Evolutionary conservation across 495 filamentous ascomycete species (phyloP).

Genomic region (Lophium mytilinum): DNA sequence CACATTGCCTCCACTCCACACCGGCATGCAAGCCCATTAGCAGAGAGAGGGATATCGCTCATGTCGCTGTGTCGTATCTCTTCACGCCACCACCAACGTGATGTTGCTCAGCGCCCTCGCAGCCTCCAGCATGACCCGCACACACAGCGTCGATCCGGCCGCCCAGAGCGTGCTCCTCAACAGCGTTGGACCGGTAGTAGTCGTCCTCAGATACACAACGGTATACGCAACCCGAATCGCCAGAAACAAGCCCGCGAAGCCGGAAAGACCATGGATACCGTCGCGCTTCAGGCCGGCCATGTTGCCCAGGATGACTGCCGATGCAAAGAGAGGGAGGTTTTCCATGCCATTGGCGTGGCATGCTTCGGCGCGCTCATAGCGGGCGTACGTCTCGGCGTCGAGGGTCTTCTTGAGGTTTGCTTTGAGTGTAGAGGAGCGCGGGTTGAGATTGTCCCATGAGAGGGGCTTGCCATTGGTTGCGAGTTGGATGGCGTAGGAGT

Average conservation of each 20-base stretch:
- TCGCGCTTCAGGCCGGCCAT: constrained; percentile 29
- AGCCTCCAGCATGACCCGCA: constrained; percentile 11
- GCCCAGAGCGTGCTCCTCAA: constrained; percentile 12
- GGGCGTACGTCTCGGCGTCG: constrained; percentile 21
- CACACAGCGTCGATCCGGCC: constrained; percentile 2
- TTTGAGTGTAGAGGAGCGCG: constrained; percentile 24
- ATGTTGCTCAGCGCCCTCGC: constrained; percentile 12
- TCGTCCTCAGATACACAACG: constrained; percentile 26
- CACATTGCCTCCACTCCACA: no score
- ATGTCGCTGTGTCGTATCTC: no score
- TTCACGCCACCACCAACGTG: neutral
- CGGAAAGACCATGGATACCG: constrained; percentile 3
- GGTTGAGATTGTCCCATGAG: constrained; percentile 33
- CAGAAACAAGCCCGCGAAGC: constrained; percentile 26
- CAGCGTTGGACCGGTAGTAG: constrained; percentile 13
- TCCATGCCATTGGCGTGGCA: constrained; percentile 41
- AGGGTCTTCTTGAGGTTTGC: constrained; percentile 24
- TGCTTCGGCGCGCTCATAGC: constrained; percentile 34
- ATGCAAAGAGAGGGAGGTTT: constrained; percentile 36
- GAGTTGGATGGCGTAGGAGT: constrained; percentile 27
- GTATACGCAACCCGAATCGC: constrained; percentile 27
- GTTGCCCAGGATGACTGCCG: constrained; percentile 36
- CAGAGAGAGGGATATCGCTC: no score
- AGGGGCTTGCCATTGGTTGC: constrained; percentile 25
- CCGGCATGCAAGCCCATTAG: no score